Evolutionary conservation across 768 basidiomycete genomes (phyloP), one percentile per base, ranked within the genome.

Genomic region (Pulveroboletus sp.): DNA sequence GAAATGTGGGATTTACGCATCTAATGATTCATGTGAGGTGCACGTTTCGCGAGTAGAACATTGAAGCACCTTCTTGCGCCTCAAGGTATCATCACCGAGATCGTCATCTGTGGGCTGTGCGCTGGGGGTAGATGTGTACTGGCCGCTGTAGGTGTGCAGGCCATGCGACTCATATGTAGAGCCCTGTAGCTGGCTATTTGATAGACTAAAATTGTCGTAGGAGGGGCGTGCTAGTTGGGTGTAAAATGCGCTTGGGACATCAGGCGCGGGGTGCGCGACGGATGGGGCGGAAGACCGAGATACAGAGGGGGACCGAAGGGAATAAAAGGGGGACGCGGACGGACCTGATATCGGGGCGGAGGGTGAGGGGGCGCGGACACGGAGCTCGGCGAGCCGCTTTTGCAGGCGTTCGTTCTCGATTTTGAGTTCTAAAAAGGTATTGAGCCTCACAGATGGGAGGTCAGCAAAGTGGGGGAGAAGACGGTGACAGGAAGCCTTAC

Each of bases 401-500:
- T 86, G 77, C 37, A 96, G 68, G 13, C 83, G 78, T 65, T 90
- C 86, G 65, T 96, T 93, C 70, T 94, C 91, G 49, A 85, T 73
- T 67, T 92, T 93, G 43, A 95, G 78, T 61, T 95, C 93, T 32
- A 96, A 59, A 57, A 83, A 80, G 1, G 82, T 81, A 55, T 84
- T 80, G 28, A 88, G 68, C 78, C 88, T 89, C 42, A 32, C 46
- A 35, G 31, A 26, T n/a, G 14, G 47, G 21, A 3, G 17, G 47
- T 57, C 30, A 59, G 51, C n/a, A 28, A 18, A 18, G 27, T 27
- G 7, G 7, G 8, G 6, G 39, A 15, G 14, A 0, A 9, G 24
- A 32, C 2, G 46, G 32, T 37, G 40, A 47, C 21, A 39, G 30
- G 37, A 18, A 1, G 40, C n/a, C 78, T 49, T 63, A 85, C 86